Evolutionary conservation across 202 grass and related monocot species (phyloP), one percentile per base, ranked within the genome.

Genomic region (Bolboschoenoplectus hybrid): DNA sequence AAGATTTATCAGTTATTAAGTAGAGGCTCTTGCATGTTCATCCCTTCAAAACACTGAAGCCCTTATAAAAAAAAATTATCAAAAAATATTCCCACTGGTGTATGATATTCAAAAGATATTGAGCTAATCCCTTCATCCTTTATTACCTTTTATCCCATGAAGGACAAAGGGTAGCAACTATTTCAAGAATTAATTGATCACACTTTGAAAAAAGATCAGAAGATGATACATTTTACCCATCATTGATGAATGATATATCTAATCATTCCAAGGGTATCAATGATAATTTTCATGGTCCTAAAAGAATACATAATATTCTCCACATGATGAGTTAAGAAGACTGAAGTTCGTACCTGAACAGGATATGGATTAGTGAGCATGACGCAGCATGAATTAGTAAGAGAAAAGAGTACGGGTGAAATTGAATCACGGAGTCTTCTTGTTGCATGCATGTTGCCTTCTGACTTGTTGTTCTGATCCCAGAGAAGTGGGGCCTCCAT

Each of bases 321-420:
- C 32, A 45, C 43, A 69, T 81, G 35, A 85, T 35, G 36, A 61
- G 10, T 69, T 32, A 84, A 57, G 77, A 62, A 20, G 43, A 36
- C 7, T 36, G 51, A 76, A 20, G 12, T 60, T 49, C 74, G 50
- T 50, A 98, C 97, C 93, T 98, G 97, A 92, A 90, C 87, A 55
- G 93, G 87, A 86, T 94, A 96, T 84, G 92, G 82, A 89, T 87
- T 92, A 81, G 91, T 94, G 71, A 96, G 86, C 93, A 98, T 98
- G 72, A 88, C 61, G 46, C 67, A 89, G 76, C 93, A 98, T 60
- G 90, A 96, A 88, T 90, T 87, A 36, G 88, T 91, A 88, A 98
- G 89, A 68, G 80, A 87, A 34, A 87, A 95, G 76, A 98, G 81
- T n/a, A 68, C 81, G 58, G 96, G 96, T 58, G 92, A 86, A 57